Evolutionary conservation across 352 stramenopile genomes (phyloP), one percentile per base, ranked within the genome.

Genomic region (Globisporangium acanthophoron): DNA sequence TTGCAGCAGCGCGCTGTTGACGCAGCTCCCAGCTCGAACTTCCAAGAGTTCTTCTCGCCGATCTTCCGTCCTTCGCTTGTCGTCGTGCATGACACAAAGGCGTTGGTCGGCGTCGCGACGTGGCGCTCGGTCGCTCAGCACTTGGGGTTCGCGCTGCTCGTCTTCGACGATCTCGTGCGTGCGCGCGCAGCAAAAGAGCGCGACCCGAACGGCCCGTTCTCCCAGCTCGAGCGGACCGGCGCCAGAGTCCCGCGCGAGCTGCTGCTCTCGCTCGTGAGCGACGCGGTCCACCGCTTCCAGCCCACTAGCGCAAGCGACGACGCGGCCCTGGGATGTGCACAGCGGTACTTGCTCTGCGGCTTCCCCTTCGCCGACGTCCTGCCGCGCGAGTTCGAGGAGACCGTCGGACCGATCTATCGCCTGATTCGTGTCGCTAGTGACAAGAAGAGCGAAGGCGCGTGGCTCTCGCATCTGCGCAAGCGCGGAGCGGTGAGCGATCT

Each of bases 341-440:
- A 80, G 40, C 74, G 74, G 27, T 75, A 82, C 47, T 24, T 87
- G 20, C n/a, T 87, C 11, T 24, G 66, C 5, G 74, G 66, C 0
- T 87, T 87, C 16, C 71, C 73, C 18, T 77, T 70, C 68, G 51
- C 44, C 3, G 24, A 71, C 4, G 56, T 78, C 0, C 55, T 61
- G 29, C 51, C 60, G 40, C 48, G 29, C 1, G 66, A 67, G 20
- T 54, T 85, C n/a, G 73, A 83, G 29, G 37, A 59, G 33, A 21
- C 9, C 18, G 58, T 87, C 15, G 69, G 64, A 8, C 37, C 18
- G 20, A 20, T 70, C 16, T 8, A 47, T 7, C 29, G 44, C 11
- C 66, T 71, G 13, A 7, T 73, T 41, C 62, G 56, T 16, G 46
- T 60, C 48, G 33, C 24, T 27, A 27, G 49, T 11, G 39, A 1